Percentiles rank a stretch among this genome's conserved stretches.
phyloP scores from a whole-genome alignment of 495 filamentous ascomycete species.

The Friedmanniomyces simplex region DNA sequence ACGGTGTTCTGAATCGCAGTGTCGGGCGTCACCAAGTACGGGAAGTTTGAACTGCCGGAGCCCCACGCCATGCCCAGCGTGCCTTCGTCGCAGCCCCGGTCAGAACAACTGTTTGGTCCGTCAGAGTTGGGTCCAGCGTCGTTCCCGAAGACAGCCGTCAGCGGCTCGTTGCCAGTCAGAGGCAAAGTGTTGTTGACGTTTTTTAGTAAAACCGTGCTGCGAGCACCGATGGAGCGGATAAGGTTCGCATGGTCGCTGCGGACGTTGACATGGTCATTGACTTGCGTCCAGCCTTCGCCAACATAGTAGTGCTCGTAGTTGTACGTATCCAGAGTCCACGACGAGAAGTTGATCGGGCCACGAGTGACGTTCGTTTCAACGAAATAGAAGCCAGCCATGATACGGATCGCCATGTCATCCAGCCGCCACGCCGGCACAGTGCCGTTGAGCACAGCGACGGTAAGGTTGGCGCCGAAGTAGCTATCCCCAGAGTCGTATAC shows the following conservation, averaged over 20 bases:
- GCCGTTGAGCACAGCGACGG: constrained; percentile 76
- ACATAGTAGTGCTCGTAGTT: constrained; percentile 56
- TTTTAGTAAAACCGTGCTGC: constrained; percentile 81
- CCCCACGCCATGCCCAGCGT: constrained; percentile 90
- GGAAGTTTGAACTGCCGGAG: constrained; percentile 81
- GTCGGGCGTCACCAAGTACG: constrained; percentile 81
- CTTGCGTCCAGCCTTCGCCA: constrained; percentile 48
- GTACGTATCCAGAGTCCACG: constrained; percentile 70
- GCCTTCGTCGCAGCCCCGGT: constrained; percentile 72
- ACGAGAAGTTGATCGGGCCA: constrained; percentile 57
- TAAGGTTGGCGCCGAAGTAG: constrained; percentile 81
- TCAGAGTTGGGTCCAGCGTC: constrained; percentile 67
- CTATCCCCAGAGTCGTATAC: constrained; percentile 58
- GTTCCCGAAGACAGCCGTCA: constrained; percentile 64
- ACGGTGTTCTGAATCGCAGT: constrained; percentile 71
- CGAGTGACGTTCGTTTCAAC: constrained; percentile 59
- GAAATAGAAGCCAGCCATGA: constrained; percentile 88
- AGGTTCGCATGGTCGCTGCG: constrained; percentile 58
- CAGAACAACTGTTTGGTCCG: constrained; percentile 76
- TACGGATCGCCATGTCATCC: constrained; percentile 84
- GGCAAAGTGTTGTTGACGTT: constrained; percentile 64
- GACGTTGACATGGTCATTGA: constrained; percentile 83
- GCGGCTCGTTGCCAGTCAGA: constrained; percentile 58
- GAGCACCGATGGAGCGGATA: constrained; percentile 64
- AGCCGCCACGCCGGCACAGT: constrained; percentile 77